phyloP scores from a whole-genome alignment of 2,329 filamentous ascomycete species.

The Neonectria ditissima region DNA sequence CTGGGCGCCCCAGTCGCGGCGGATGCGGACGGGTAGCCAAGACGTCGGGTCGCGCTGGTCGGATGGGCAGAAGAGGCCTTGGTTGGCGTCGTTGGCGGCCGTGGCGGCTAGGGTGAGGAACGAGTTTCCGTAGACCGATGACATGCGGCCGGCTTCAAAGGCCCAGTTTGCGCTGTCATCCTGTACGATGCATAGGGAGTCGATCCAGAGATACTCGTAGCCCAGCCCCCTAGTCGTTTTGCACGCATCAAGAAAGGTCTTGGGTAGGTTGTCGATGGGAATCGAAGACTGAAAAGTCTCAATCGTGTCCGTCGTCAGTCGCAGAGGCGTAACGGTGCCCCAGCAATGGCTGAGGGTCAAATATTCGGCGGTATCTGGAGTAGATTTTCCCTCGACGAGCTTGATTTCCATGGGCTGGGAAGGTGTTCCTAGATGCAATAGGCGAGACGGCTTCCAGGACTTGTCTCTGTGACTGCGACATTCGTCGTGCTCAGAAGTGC shows the following conservation, averaged over 20 bases:
- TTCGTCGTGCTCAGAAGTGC: background rate
- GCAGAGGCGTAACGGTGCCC: background rate
- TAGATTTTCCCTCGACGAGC: conserved; percentile 1
- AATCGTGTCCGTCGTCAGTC: conserved; percentile 11
- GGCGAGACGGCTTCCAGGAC: conserved; percentile 16
- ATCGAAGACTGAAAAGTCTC: conserved; percentile 8
- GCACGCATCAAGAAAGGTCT: conserved; percentile 21
- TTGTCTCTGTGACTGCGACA: background rate
- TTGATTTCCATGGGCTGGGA: background rate
- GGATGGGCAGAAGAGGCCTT: conserved; percentile 7
- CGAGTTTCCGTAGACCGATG: conserved; percentile 11
- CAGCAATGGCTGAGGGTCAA: conserved; percentile 21
- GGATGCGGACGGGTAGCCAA: conserved; percentile 16
- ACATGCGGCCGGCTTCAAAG: conserved; percentile 14
- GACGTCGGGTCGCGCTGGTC: background rate
- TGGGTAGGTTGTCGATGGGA: background rate
- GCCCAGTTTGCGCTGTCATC: conserved; percentile 28
- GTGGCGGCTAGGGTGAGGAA: conserved; percentile 22
- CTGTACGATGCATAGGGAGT: conserved; percentile 34
- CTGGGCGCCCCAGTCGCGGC: background rate
- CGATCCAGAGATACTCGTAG: conserved; percentile 32
- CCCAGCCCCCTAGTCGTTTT: conserved; percentile 1
- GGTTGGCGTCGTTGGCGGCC: background rate
- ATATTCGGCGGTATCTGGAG: conserved; percentile 4
- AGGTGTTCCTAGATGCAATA: background rate